Evolutionary conservation across 129 eudicot species (phyloP).

Genomic region (Silybum marianum): DNA sequence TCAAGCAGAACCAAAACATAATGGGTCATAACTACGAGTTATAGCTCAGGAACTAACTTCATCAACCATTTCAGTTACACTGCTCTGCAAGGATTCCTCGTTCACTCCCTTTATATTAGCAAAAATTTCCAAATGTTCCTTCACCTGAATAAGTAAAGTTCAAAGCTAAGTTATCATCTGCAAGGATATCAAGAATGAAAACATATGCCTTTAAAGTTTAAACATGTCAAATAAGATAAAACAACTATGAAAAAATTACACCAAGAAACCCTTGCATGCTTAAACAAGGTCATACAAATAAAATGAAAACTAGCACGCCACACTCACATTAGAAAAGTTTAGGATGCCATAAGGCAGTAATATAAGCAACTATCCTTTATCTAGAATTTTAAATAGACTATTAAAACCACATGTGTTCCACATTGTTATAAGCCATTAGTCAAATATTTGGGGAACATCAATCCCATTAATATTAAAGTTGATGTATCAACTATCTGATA

Average conservation of each 20-base stretch:
- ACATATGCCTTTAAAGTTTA: slow-evolving; percentile 11
- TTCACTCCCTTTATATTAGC: slow-evolving; percentile 86
- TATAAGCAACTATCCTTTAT: background rate
- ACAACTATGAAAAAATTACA: background rate
- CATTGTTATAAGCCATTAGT: background rate
- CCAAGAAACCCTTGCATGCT: slow-evolving; percentile 2
- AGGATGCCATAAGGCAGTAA: background rate
- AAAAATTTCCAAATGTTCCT: slow-evolving; percentile 96
- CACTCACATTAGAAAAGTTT: background rate
- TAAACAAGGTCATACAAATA: background rate
- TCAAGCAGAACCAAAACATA: slow-evolving; percentile 6
- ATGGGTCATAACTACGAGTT: background rate
- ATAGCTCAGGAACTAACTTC: slow-evolving; percentile 68
- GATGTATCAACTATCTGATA: background rate
- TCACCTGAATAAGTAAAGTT: slow-evolving; percentile 59
- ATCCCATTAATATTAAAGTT: background rate
- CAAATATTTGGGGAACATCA: background rate
- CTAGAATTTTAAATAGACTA: background rate
- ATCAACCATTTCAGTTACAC: slow-evolving; percentile 84
- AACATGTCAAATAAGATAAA: slow-evolving; percentile 12
- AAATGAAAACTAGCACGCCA: background rate
- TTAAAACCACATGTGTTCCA: background rate
- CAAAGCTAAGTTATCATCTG: slow-evolving; percentile 21
- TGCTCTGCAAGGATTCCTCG: slow-evolving; percentile 64
- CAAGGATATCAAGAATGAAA: slow-evolving; percentile 15